Base-by-base conservation (phyloP, 2,329 filamentous ascomycete species). In the Penicillium thymicola region DNA sequence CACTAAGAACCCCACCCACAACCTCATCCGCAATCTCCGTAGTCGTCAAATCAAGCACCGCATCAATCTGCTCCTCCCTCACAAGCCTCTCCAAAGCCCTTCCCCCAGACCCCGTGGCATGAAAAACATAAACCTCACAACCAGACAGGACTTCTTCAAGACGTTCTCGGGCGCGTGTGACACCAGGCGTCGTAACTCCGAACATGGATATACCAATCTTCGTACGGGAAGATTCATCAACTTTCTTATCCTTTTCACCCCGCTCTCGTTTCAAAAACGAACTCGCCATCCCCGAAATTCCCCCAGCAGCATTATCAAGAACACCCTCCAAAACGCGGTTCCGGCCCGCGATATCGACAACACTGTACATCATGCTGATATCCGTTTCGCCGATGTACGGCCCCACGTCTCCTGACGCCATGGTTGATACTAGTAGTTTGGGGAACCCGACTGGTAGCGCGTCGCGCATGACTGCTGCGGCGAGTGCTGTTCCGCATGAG, bases 141-240 rank as follows among this genome's bases (percentile, higher is more conserved):
- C 67, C 67, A 51, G 78, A 71, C 2, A 47, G 25, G 3, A 72
- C 70, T 1, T 69, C 58, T 50, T 82, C 77, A 0, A 89, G 75
- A 44, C 81, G 70, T 1, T 70, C 63, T 0, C 85, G 78, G 2
- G 87, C 81, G 1, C 69, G 72, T 45, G 86, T 81, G 0, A 86
- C 86, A 11, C 81, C 83, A 0, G 86, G 85, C 0, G 87, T 90
- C 0, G 88, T 90, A 7, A 90, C 86, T 2, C 88, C 87, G 65
- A 89, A 90, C 87, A 90, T 90, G 2, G 87, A 89, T 25, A 89
- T 81, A 0, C 81, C 87, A 7, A 90, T 76, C 14, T 16, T 40
- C 5, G 34, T 21, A 7, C 27, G 27, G 2, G 25, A 42, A 11
- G 34, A 49, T 75, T 54, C 78, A 81, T 63, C 78, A 79, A 9